A percentile compares a stretch with the other conserved stretches of the same genome.
phyloP scores from a whole-genome alignment of 2,329 filamentous ascomycete species.

The Westerdykella sp. region DNA sequence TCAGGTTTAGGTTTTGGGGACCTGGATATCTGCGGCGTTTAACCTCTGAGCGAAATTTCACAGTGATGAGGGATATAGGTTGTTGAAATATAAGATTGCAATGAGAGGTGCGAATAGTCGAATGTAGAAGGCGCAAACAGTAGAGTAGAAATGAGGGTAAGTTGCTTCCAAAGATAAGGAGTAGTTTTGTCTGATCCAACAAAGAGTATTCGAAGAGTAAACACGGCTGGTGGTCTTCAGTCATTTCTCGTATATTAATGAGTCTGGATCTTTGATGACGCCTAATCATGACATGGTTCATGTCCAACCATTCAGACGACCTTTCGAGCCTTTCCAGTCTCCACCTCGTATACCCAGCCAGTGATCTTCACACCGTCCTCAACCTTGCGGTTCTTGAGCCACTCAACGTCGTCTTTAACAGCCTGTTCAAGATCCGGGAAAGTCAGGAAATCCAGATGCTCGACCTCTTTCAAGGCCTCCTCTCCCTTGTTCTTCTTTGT shows the following conservation, averaged over 20 bases:
- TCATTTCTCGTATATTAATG: too few species aligned
- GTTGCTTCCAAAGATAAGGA: background rate
- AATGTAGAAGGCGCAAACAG: too few species aligned
- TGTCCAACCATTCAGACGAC: conserved; percentile 29
- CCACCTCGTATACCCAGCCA: conserved; percentile 73
- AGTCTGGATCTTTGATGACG: too few species aligned
- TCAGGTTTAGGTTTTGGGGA: too few species aligned
- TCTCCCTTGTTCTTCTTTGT: conserved; percentile 56
- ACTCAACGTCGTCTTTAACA: conserved; percentile 60
- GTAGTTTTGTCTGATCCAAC: background rate
- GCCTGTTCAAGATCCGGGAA: conserved; percentile 54
- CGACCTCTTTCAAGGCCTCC: conserved; percentile 43
- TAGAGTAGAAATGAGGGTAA: too few species aligned
- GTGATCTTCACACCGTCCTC: conserved; percentile 55
- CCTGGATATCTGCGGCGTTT: too few species aligned
- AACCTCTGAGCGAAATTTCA: too few species aligned
- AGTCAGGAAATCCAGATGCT: conserved; percentile 56
- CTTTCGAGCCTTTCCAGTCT: conserved; percentile 58
- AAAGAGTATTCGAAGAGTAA: background rate
- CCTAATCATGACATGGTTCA: too few species aligned
- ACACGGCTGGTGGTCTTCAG: too few species aligned
- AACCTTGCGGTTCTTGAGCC: conserved; percentile 56
- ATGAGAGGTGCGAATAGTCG: too few species aligned
- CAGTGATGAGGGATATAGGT: too few species aligned
- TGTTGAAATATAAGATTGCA: too few species aligned